Conservation (phyloP, 768 basidiomycete species). For the Rhodotorula sphaerocarpa region DNA sequence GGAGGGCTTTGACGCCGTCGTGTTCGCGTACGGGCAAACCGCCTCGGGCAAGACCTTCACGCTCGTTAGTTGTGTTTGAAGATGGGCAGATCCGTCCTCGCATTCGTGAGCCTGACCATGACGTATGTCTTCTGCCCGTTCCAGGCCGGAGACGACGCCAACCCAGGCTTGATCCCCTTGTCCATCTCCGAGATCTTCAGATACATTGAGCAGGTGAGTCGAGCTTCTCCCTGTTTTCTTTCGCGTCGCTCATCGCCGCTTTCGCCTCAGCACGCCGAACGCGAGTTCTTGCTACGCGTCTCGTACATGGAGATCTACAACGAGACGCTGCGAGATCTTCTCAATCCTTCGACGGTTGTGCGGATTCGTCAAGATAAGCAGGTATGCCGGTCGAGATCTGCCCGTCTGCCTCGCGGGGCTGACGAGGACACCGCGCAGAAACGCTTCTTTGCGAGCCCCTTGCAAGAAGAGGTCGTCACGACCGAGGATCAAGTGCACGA, state of each 20-base stretch:
- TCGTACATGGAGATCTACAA: constrained; percentile 57
- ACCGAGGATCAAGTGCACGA: constrained; percentile 77
- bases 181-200: constrained; percentile 86
- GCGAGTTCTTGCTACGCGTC: constrained; percentile 92
- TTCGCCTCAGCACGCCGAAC: constrained; percentile 55
- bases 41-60: constrained; percentile 70
- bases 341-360: constrained; percentile 46
- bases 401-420: constrained; percentile 36
- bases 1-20: constrained; percentile 93
- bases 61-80: constrained; percentile 13
- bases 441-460: constrained; percentile 53
- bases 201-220: constrained; percentile 55
- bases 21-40: constrained; percentile 82
- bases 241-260: too few relatives aligned
- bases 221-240: neutral
- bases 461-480: constrained; percentile 89
- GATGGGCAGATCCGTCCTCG: too few relatives aligned
- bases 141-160: constrained; percentile 50
- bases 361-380: constrained; percentile 37
- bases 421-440: constrained; percentile 19
- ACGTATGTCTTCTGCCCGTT: rapidly evolving
- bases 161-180: constrained; percentile 91
- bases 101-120: neutral
- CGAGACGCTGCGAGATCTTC: constrained; percentile 73
- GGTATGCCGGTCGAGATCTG: neutral